Evolutionary conservation across 129 eudicot genomes (phyloP), one percentile per base, ranked within the genome.

Genomic region (Flaveria brownii): DNA sequence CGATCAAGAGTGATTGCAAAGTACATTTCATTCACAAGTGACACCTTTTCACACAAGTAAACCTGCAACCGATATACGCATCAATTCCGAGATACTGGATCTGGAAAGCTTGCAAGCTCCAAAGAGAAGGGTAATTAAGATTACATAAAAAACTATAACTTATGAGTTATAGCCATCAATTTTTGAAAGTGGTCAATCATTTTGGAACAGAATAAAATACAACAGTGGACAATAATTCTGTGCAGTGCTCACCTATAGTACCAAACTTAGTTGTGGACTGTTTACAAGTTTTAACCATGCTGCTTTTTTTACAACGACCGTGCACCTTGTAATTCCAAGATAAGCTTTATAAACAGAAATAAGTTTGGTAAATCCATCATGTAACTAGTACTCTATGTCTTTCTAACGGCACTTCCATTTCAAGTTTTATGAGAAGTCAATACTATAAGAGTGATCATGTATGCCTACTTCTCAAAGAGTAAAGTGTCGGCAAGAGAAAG

Each of bases 1-100:
- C 98, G 96, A 67, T 94, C 98, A 73, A 94, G 97, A 42, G 90
- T 94, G 82, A 94, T 94, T 57, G 98, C 95, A n/a, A 94, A 94
- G 88, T 94, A 94, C 98, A 94, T 91, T 82, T 94, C 98, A 47
- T 94, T 94, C 70, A 88, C 90, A 52, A 94, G 90, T 47, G 98
- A 91, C 55, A 94, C 33, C 83, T 91, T 94, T 82, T 94, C 97
- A 79, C 93, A 87, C 80, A 94, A 78, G 82, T 94, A 94, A 77
- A 94, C 93, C 98, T 94, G 91, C 79, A 82, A 26, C n/a, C 18
- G 18, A 36, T 36, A 73, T 39, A 43, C 3, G 39, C 20, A 22
- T 45, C 45, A 70, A 46, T 47, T 46, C 60, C 52, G 57, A 70
- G 33, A 45, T 56, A 56, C 47, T 45, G 3, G 78, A 74, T 25